Evolutionary conservation across 805 yeast species (phyloP).

Genomic region (Saccharomycopsis fibuligera): DNA sequence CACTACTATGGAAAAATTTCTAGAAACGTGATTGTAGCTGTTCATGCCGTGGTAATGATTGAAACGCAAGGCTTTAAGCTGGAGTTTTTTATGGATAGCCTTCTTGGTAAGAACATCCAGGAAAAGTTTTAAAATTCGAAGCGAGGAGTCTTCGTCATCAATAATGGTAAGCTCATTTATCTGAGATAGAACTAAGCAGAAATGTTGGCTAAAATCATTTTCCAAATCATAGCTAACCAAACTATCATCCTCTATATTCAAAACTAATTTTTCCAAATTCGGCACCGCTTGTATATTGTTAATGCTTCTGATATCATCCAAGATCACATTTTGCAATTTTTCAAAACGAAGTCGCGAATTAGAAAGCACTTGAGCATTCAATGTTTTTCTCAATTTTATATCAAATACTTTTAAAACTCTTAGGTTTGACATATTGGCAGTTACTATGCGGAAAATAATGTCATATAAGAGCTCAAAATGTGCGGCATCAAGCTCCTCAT

Average conservation of each 20-base stretch:
- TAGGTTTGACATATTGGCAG: too few species aligned
- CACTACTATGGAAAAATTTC: conserved; percentile 28
- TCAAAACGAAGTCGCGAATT: conserved; percentile 17
- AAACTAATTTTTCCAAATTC: conserved; percentile 24
- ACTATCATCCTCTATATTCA: conserved; percentile 32
- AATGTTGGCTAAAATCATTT: conserved; percentile 17
- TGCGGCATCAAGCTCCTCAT: too few species aligned
- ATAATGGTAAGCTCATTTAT: conserved; percentile 28
- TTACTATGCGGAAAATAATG: too few species aligned
- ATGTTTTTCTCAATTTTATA: conserved; percentile 1
- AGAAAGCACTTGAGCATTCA: conserved; percentile 15
- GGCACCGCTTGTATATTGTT: background rate
- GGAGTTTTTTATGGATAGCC: conserved; percentile 16
- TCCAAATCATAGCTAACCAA: conserved; percentile 29
- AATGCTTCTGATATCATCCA: conserved; percentile 7
- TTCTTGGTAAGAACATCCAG: conserved; percentile 19
- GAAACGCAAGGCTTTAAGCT: conserved; percentile 33
- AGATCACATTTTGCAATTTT: conserved; percentile 22
- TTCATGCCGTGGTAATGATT: conserved; percentile 41
- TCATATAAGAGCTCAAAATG: too few species aligned
- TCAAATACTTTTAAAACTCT: conserved; percentile 20
- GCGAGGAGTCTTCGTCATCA: conserved; percentile 33
- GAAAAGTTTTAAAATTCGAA: conserved; percentile 31
- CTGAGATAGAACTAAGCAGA: background rate
- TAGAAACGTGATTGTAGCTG: conserved; percentile 32